These are phyloP conservation scores for Nakazawaea holstii DNA, from an alignment of 805 yeast species.

Conservation along the genomic window DNA sequence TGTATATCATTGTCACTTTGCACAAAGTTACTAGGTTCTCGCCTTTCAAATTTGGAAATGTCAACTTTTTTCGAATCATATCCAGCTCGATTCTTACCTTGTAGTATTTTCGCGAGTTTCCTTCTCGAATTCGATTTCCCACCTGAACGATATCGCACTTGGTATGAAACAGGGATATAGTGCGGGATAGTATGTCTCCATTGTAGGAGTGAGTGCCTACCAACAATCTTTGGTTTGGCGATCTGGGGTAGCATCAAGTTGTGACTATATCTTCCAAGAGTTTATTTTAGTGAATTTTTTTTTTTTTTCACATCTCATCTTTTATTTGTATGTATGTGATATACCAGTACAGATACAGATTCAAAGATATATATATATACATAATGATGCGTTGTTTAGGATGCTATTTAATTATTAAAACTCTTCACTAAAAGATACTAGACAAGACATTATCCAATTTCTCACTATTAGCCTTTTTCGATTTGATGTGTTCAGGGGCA, in stretches of 20 bases:
- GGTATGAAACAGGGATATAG: too few relatives aligned
- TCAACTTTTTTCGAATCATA: not conserved
- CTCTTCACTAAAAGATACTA: slow-evolving; percentile 36
- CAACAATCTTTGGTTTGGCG: too few relatives aligned
- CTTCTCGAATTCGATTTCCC: not conserved
- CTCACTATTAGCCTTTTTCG: slow-evolving; percentile 26
- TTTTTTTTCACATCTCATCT: not conserved
- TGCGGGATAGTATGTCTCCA: too few relatives aligned
- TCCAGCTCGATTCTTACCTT: not conserved
- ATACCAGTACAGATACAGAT: too few relatives aligned
- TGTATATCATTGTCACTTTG: slow-evolving; percentile 18
- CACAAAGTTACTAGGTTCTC: not conserved
- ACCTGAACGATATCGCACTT: not conserved
- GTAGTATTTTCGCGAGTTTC: not conserved
- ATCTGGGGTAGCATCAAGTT: too few relatives aligned
- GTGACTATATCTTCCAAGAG: not conserved
- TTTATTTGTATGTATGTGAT: not conserved
- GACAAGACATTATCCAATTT: slow-evolving; percentile 45
- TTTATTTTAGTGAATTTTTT: not conserved
- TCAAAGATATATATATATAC: too few relatives aligned
- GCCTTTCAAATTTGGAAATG: not conserved
- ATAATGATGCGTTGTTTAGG: not conserved
- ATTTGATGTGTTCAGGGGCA: slow-evolving; percentile 44
- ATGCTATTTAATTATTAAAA: not conserved
- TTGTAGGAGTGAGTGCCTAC: too few relatives aligned